A percentile compares a stretch with the other conserved stretches of the same genome.
These are phyloP conservation scores for Fusarium cicatricum DNA, from an alignment of 2,329 filamentous ascomycete genomes.

Conservation along the genomic window DNA sequence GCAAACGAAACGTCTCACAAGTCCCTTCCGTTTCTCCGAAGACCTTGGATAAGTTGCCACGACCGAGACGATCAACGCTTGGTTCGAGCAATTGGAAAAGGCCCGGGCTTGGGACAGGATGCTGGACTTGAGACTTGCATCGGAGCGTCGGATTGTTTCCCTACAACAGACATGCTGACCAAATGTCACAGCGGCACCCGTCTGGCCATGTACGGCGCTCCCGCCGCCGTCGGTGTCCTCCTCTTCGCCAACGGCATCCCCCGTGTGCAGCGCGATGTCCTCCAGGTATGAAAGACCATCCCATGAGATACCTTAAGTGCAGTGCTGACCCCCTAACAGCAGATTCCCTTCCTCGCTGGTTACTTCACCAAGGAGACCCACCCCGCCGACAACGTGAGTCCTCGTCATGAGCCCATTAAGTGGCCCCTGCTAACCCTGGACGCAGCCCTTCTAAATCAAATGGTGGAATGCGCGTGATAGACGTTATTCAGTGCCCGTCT, in stretches of 20 bases:
- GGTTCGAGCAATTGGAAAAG: background rate
- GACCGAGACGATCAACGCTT: background rate
- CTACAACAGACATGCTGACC: constrained; percentile 20
- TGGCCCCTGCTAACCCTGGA: constrained; percentile 32
- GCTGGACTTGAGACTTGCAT: background rate
- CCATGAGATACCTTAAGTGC: background rate
- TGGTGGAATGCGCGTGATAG: constrained; percentile 41
- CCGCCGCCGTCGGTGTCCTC: constrained; percentile 65
- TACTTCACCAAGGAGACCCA: constrained; percentile 63
- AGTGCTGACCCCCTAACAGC: constrained; percentile 51
- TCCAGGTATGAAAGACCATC: constrained; percentile 55
- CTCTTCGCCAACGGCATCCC: constrained; percentile 71
- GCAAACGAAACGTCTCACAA: constrained; percentile 18
- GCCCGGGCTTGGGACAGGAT: background rate
- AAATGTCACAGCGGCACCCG: constrained; percentile 56
- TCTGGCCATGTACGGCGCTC: constrained; percentile 63
- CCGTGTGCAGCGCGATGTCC: constrained; percentile 65
- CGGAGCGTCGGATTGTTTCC: background rate
- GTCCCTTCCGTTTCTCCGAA: constrained; percentile 37
- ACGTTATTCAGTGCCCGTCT: constrained; percentile 40
- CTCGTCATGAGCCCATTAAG: constrained; percentile 5
- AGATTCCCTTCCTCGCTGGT: constrained; percentile 61
- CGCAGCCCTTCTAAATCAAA: constrained; percentile 52
- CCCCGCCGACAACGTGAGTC: constrained; percentile 69
- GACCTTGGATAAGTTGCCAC: constrained; percentile 1